Conservation (phyloP, 352 stramenopile genomes). For the Phytophthora cactorum region DNA sequence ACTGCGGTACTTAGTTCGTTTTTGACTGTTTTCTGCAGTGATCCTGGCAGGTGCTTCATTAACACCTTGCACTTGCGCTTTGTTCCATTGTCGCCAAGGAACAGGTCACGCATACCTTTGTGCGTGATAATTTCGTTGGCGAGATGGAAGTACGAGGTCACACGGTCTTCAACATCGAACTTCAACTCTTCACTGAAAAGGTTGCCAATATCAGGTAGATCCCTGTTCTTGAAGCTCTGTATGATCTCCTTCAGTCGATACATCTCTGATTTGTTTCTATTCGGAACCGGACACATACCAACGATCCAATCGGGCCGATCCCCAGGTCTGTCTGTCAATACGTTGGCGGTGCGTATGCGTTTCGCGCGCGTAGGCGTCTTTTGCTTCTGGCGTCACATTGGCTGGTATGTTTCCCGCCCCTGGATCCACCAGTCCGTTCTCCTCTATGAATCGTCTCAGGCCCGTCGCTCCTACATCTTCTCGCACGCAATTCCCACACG, state of each 20-base stretch:
- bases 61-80: conserved; percentile 21
- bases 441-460: no score
- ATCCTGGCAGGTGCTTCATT: not conserved
- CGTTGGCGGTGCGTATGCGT: no score
- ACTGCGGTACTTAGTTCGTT: conserved; percentile 14
- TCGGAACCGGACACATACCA: no score
- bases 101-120: conserved; percentile 11
- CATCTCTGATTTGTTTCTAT: no score
- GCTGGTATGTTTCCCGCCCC: no score
- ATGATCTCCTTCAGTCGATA: conserved; percentile 6
- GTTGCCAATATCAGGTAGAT: conserved; percentile 4
- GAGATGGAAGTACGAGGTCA: conserved; percentile 18
- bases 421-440: no score
- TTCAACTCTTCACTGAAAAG: conserved; percentile 14
- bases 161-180: conserved; percentile 8
- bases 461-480: no score
- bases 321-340: no score
- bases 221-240: conserved; percentile 16
- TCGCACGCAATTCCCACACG: no score
- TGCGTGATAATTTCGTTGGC: conserved; percentile 22
- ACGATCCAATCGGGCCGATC: no score
- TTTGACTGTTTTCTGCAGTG: not conserved
- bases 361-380: no score
- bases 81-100: not conserved
- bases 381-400: no score